Evolutionary conservation across 1,139 yeast genomes (phyloP), one percentile per base, ranked within the genome.

Genomic region (Geotrichum fermentans): DNA sequence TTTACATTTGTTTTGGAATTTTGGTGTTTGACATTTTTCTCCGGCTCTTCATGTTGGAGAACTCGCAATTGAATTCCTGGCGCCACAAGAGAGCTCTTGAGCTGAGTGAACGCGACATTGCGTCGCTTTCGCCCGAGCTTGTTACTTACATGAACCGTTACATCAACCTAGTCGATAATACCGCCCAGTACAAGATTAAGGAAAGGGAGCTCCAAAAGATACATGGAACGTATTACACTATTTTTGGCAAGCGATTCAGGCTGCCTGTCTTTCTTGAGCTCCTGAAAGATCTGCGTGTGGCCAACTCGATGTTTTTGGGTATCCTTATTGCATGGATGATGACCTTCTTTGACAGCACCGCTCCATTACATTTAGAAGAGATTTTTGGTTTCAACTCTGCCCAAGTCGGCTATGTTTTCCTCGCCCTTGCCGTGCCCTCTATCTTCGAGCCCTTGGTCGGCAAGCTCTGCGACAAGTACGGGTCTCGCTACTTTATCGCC

Each of bases 381-480:
- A 42, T 62, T 2, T 67, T 68, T 50, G 55, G 59, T 14, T 67
- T 63, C 45, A 52, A 57, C 40, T 59, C 71, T 1, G 53, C 65
- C 18, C 57, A 61, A 18, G 53, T 67, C 0, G 69, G 70, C 0
- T 54, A 67, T 24, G 56, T 66, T 43, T 65, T 66, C 45, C 51
- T 68, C 22, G 66, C 69, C 1, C 43, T 66, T 20, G 69, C 67
- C 0, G 52, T 61, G 2, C 68, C 70, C 1, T 50, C 68, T 2
- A 30, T 65, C 8, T 36, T 61, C n/a, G 69, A 65, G 16, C 71
- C 72, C 1, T 28, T 61, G 1, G 56, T 59, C 17, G 72, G 72
- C 4, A 52, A 51, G 48, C 45, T 60, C 43, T 49, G 59, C n/a
- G 71, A 67, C 49, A 53, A 51, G 43, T 57, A 52, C 26, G 70